Base-by-base conservation (phyloP, 2,329 filamentous ascomycete genomes). In the Arthrobotrys megalospora region DNA sequence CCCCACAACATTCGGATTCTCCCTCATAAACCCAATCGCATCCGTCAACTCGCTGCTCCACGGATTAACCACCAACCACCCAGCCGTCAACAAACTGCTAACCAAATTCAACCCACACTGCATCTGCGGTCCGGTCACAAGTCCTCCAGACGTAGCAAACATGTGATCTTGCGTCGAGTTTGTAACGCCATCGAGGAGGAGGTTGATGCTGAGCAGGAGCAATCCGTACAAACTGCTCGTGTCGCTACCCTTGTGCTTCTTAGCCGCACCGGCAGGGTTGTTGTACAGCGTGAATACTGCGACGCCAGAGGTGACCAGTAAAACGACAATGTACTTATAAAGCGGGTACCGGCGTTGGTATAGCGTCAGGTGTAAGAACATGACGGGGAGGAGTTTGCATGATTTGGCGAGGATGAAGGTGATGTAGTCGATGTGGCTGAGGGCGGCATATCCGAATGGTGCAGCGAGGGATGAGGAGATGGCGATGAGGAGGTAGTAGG, bases 81-180 rank as follows among this genome's bases (percentile, higher is more conserved):
- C 83, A 19, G 89, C 87, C 2, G 94, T 98, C 71, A 98, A 87
- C 55, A 90, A 83, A 2, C 94, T 95, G 81, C 90, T 91, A 85
- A 98, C 92, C 70, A 97, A 86, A 84, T 98, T 99, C 85, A 97
- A 93, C 45, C 95, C 94, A 84, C 94, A 96, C 96, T 99, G 99
- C 96, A 99, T 99, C 88, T 99, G 96, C 76, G 95, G 94, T 8
- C 96, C 96, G 6, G 89, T 88, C n/a, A 82, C 81, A 6, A 80
- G 19, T 10, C 81, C 80, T 19, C 80, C 80, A 2, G 81, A 80
- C 1, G 80, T 80, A 80, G 86, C 85, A 84, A 98, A 97, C 84
- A 99, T 93, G 85, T 97, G 91, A 85, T 99, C 96, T 87, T 99
- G 96, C 1, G 95, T 97, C 67, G 92, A 94, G 85, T 99, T 99